Conservation (phyloP, 257 asterid species). For the Scutellaria minor region DNA sequence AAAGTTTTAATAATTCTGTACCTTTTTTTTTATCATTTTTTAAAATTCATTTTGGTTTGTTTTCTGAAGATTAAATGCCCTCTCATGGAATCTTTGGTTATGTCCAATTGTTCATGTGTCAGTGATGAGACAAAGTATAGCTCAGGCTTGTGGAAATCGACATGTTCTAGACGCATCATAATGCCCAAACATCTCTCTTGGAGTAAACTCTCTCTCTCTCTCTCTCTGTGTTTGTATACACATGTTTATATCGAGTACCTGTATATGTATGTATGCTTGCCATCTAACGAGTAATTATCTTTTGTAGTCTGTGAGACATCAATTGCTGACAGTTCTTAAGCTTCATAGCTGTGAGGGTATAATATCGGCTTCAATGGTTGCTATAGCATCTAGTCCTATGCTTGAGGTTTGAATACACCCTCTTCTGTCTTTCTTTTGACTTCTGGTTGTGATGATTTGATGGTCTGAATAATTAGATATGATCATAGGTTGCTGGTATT, state of each 20-base stretch:
- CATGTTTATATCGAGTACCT: slow-evolving; percentile 12
- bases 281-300: slow-evolving; percentile 44
- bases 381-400: slow-evolving; percentile 61
- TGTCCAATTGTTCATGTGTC: slow-evolving; percentile 93
- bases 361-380: slow-evolving; percentile 92
- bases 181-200: slow-evolving; percentile 95
- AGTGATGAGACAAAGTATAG: slow-evolving; percentile 93
- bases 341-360: slow-evolving; percentile 99
- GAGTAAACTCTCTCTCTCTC: slow-evolving; percentile 63
- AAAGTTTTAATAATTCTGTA: too few species aligned
- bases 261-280: slow-evolving; percentile 22
- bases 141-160: slow-evolving; percentile 68
- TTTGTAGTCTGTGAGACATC: slow-evolving; percentile 79
- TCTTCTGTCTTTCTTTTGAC: slow-evolving; percentile 22
- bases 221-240: background rate
- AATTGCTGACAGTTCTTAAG: slow-evolving; percentile 87
- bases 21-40: too few species aligned
- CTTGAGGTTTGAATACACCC: slow-evolving; percentile 70
- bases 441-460: slow-evolving; percentile 24
- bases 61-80: slow-evolving; percentile 47
- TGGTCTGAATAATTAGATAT: background rate
- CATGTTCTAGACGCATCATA: slow-evolving; percentile 90
- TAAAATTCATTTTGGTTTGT: too few species aligned
- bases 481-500: slow-evolving; percentile 21
- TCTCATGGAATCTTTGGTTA: slow-evolving; percentile 86